Evolutionary conservation across 768 basidiomycete genomes (phyloP), one percentile per base, ranked within the genome.

Genomic region (Terana coerulea): DNA sequence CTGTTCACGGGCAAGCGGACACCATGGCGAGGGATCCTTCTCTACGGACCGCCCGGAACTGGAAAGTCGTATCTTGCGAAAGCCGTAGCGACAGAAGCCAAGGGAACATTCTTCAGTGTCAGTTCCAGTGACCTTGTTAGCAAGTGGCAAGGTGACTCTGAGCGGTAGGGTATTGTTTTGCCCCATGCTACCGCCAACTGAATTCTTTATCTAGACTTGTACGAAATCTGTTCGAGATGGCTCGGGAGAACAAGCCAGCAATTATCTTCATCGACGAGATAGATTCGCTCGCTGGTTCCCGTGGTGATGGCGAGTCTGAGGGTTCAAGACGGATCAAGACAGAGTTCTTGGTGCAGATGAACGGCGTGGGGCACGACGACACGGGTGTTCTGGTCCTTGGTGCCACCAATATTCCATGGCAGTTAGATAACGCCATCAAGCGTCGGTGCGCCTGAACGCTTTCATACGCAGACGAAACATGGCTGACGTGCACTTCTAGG

Each of bases 191-290:
- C n/a, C n/a, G n/a, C n/a, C n/a, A n/a, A n/a, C 34, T 37, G 15
- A 49, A 3, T 9, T 34, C 24, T 33, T 40, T 47, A 52, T 24
- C 40, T 37, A 95, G 94, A 64, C 77, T 98, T 44, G 97, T 99
- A 42, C 94, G 92, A 68, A 93, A 98, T 63, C 77, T 99, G 24
- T 99, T 99, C 64, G 83, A 91, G 61, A 88, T 99, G 75, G 97
- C 97, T 1, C 81, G 97, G 47, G 95, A 98, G 67, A 83, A 83
- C 52, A 98, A 98, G 66, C 97, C 97, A 0, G 84, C 95, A 1
- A 99, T 99, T 69, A 98, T 99, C 69, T 99, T 99, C 67, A 90
- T 99, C 64, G 97, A 99, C 65, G 97, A 98, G 68, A 91, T 99
- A 37, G 97, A 99, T 69, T 98, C 95, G 9, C 75, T 99, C 45